phyloP scores from a whole-genome alignment of 2,329 filamentous ascomycete species.

The Bipolaris oryzae region DNA sequence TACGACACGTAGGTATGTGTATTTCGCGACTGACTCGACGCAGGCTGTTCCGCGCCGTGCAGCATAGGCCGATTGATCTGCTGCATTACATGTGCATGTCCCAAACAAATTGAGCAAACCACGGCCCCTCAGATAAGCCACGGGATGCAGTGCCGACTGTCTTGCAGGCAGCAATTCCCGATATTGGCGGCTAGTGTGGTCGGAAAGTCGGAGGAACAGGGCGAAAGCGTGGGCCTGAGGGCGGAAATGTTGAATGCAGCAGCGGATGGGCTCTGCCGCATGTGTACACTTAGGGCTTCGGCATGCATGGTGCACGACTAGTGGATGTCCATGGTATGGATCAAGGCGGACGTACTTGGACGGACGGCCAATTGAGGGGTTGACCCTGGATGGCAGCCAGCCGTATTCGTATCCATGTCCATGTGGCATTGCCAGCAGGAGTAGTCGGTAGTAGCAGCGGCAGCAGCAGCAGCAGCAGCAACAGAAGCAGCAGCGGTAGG shows the following conservation, averaged over 20 bases:
- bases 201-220: conserved; percentile 16
- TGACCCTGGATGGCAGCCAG: conserved; percentile 1
- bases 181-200: conserved; percentile 2
- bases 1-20: neutral
- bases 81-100: conserved; percentile 9
- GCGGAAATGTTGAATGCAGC: conserved; percentile 14
- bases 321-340: neutral
- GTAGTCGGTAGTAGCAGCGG: too few species aligned
- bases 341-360: neutral
- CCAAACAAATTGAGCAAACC: conserved; percentile 2
- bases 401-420: neutral
- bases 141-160: conserved; percentile 4
- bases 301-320: conserved; percentile 8
- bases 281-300: conserved; percentile 3
- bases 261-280: conserved; percentile 22
- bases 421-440: neutral
- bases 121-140: conserved; percentile 11
- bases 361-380: conserved; percentile 7
- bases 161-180: conserved; percentile 4
- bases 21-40: conserved; percentile 1
- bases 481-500: too few species aligned
- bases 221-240: conserved; percentile 17
- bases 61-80: conserved; percentile 3
- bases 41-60: conserved; percentile 6
- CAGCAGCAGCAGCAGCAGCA: neutral